Evolutionary conservation across 2,329 filamentous ascomycete species (phyloP), one percentile per base, ranked within the genome.

Genomic region (Aspergillus neoniger): DNA sequence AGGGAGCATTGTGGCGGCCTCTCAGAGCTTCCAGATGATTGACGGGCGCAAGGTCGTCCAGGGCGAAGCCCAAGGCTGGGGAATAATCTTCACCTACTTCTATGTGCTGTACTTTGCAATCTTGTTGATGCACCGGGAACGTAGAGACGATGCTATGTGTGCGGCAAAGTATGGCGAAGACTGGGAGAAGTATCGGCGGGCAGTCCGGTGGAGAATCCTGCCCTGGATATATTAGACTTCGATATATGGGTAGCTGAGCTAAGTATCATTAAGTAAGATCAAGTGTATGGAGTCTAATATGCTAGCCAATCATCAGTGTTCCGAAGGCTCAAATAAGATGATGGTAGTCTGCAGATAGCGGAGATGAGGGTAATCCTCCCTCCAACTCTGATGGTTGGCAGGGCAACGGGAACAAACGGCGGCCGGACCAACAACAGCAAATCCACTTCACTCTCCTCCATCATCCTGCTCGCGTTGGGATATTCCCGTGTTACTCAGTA

Each of bases 21-120:
- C 23, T 4, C 21, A 30, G 25, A 7, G 47, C 25, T 50, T 77
- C 19, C 70, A 10, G 85, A 87, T 28, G 90, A 91, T 39, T 84
- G 84, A 67, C 54, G 62, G 65, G 17, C 62, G 63, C 3, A 51
- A 57, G 21, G 65, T 57, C 0, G 30, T 64, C 1, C 60, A 60
- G 19, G 63, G 60, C 6, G 39, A 47, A 21, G 58, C 63, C 6
- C 12, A 28, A 67, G 92, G 91, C 12, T 96, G 89, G 85, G 92
- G 89, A 38, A 91, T 92, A 76, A 79, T 92, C 53, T 85, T 96
- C 65, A 96, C 92, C 0, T 96, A 96, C 81, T 96, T 96, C 74
- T 96, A 95, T 78, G 83, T 96, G 64, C 70, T 95, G 5, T 97
- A 96, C 80, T 96, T 96, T 80, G 92, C 87, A 6, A 80, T 96